Evolutionary conservation across 441 rosid species (phyloP), one percentile per base, ranked within the genome.

Genomic region (Gossypium davidsonii): DNA sequence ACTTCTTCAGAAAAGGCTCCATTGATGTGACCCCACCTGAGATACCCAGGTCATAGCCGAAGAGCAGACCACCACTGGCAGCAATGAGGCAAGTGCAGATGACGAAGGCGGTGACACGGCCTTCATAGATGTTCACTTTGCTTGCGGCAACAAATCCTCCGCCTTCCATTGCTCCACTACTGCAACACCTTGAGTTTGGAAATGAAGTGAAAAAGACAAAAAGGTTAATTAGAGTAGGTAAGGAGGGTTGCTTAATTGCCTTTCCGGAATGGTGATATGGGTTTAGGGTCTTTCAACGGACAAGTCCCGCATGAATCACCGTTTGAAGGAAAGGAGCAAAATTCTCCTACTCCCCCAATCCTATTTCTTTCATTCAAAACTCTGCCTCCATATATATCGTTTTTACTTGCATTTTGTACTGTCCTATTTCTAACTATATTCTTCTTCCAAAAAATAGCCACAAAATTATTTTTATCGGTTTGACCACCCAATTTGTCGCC

Each of bases 91-190:
- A 79, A n/a, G 81, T 60, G 23, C 65, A 26, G n/a, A 72, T 3
- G n/a, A 79, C 74, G 28, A 72, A 76, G 21, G 61, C 1, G 2
- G 87, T 84, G 71, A 84, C 66, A 1, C 81, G 74, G 25, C 84
- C 84, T 55, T 77, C 84, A 49, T 85, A 82, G 2, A 37, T 21
- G 18, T 20, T 69, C 49, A 56, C 76, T 0, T 51, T 56, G 5
- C 48, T 10, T 10, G 21, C 72, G 49, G 48, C 59, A 26, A 55
- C 80, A 37, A 67, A 73, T 21, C 57, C 76, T 53, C 85, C 84
- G 3, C 83, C 85, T 0, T 81, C 87, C 87, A 84, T 84, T 1
- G 76, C 61, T 52, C 31, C 5, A 20, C 28, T 2, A 9, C 17
- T 0, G 55, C 49, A 12, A 65, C 55, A 12, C 34, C n/a, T 11